Conservation (phyloP, 305 asterid genomes). For the Euphrasia arctica region DNA sequence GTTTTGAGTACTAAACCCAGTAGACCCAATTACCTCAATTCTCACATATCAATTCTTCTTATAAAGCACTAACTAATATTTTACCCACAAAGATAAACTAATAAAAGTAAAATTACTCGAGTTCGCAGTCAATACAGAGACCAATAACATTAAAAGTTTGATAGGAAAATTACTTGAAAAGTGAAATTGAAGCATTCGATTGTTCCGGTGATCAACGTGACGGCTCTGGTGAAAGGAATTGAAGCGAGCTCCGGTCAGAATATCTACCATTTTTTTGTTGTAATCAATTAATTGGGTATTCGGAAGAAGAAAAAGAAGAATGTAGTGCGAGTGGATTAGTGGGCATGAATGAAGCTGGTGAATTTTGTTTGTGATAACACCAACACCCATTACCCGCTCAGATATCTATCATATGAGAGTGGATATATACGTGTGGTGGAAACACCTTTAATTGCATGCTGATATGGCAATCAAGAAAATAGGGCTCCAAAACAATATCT, state of each 20-base stretch:
- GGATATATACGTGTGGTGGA: conserved; percentile 36
- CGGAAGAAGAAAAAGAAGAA: background rate
- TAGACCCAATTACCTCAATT: background rate
- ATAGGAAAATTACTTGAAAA: conserved; percentile 32
- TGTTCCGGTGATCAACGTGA: conserved; percentile 26
- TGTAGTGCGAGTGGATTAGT: background rate
- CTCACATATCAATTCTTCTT: background rate
- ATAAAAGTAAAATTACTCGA: background rate
- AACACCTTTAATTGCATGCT: conserved; percentile 31
- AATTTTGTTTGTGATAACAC: too few species aligned
- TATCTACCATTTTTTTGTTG: conserved; percentile 27
- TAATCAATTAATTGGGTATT: background rate
- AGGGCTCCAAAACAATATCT: too few species aligned
- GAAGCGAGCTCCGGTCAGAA: conserved; percentile 33
- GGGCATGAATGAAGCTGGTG: conserved; percentile 12
- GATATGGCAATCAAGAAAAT: conserved; percentile 16
- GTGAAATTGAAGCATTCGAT: conserved; percentile 18
- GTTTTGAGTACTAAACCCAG: background rate
- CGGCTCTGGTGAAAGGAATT: conserved; percentile 29
- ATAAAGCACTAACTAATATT: background rate
- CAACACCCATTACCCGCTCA: background rate
- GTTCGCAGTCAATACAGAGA: conserved; percentile 12
- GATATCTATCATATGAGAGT: background rate
- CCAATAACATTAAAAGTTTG: background rate
- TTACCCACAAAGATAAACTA: too few species aligned